Conservation (phyloP, 345 rosid genomes). For the Eucalyptus cloeziana region DNA sequence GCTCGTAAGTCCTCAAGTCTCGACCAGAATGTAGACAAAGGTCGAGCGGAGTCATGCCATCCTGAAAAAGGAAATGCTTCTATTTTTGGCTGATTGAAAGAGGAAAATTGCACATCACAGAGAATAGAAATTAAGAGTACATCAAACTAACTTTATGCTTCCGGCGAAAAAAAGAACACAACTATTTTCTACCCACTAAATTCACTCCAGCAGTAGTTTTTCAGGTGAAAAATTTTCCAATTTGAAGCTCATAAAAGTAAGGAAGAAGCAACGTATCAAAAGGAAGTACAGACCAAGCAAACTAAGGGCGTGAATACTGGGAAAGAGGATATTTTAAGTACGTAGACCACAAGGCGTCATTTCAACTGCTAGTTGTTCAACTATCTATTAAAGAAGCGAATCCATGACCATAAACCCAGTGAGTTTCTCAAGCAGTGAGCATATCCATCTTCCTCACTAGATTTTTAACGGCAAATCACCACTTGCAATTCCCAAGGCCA, state of each 20-base stretch:
- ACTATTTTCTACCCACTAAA: background rate
- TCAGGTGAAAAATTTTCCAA: background rate
- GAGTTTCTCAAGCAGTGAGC: background rate
- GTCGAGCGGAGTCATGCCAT: slow-evolving; percentile 73
- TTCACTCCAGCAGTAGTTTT: background rate
- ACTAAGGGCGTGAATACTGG: background rate
- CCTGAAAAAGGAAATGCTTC: slow-evolving; percentile 1
- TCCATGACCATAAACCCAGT: background rate
- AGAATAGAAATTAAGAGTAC: background rate
- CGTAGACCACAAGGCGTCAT: background rate
- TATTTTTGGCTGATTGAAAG: background rate
- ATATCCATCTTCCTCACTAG: background rate
- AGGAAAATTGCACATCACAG: background rate
- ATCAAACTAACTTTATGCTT: background rate
- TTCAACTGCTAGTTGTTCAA: background rate
- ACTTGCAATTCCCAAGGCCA: background rate
- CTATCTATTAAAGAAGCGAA: background rate
- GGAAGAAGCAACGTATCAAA: background rate
- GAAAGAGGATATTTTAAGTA: background rate
- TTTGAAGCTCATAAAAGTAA: background rate
- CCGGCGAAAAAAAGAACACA: background rate
- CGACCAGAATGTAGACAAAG: slow-evolving; percentile 66
- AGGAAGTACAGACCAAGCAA: background rate
- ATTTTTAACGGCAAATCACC: background rate
- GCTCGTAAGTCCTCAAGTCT: slow-evolving; percentile 50